A percentile compares a stretch with the other conserved stretches of the same genome.
phyloP scores from a whole-genome alignment of 495 filamentous ascomycete genomes.

The Massariosphaeria phaeospora region DNA sequence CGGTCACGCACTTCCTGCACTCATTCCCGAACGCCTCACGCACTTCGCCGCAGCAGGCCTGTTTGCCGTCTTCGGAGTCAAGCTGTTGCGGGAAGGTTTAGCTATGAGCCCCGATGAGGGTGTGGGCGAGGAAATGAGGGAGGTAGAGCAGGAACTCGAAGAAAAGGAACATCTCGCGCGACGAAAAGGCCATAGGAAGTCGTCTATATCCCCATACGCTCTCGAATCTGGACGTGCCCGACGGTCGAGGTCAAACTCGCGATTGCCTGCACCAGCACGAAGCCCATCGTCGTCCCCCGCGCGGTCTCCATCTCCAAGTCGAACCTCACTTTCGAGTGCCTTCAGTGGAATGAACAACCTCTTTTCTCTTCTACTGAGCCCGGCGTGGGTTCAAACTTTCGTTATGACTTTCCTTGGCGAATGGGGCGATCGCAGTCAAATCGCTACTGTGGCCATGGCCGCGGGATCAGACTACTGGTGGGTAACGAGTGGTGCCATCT shows the following conservation, averaged over 20 bases:
- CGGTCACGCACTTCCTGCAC: conserved; percentile 84
- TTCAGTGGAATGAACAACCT: conserved; percentile 75
- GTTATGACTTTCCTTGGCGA: conserved; percentile 98
- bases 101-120: conserved; percentile 84
- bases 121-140: conserved; percentile 90
- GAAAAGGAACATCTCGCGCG: conserved; percentile 70
- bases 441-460: conserved; percentile 98
- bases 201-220: conserved; percentile 57
- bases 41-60: conserved; percentile 77
- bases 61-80: conserved; percentile 83
- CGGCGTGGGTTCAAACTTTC: conserved; percentile 98
- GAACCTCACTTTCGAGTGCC: conserved; percentile 37
- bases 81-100: conserved; percentile 80
- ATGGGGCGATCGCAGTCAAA: conserved; percentile 97
- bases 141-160: conserved; percentile 90
- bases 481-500: conserved; percentile 86
- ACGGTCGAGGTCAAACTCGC: conserved; percentile 56
- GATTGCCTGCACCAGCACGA: conserved; percentile 55
- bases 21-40: conserved; percentile 84
- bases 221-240: conserved; percentile 58
- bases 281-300: conserved; percentile 58
- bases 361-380: conserved; percentile 78
- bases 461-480: conserved; percentile 98
- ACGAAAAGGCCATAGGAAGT: conserved; percentile 50
- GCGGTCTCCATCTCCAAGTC: conserved; percentile 53